These are phyloP conservation scores for Excoecaria cochinchinensis DNA, from an alignment of 345 rosid genomes.

Conservation along the genomic window DNA sequence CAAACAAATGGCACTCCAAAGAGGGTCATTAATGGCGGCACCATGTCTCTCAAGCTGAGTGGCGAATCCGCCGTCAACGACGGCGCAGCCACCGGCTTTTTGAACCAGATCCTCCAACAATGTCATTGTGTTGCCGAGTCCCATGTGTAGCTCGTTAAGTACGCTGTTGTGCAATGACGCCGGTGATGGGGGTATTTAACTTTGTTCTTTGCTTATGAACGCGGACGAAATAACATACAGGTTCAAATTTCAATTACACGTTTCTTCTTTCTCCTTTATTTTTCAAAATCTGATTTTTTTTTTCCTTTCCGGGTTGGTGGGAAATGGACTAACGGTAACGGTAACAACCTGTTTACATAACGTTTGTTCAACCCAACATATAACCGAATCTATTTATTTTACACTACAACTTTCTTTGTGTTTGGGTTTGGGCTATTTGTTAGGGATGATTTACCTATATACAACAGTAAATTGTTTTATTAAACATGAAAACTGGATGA, in stretches of 20 bases:
- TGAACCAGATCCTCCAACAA: slow-evolving; percentile 61
- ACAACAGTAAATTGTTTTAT: too few relatives aligned
- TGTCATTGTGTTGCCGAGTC: slow-evolving; percentile 35
- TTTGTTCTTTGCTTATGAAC: neutral
- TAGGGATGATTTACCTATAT: too few relatives aligned
- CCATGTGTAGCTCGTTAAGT: slow-evolving; percentile 36
- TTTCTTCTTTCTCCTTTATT: too few relatives aligned
- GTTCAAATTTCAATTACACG: slow-evolving; percentile 6
- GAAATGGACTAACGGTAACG: too few relatives aligned
- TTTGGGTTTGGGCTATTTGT: too few relatives aligned
- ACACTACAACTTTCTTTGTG: too few relatives aligned
- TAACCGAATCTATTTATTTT: too few relatives aligned
- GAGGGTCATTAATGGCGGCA: slow-evolving; percentile 78
- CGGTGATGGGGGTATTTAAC: neutral
- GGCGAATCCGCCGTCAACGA: slow-evolving; percentile 91
- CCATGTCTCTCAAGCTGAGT: slow-evolving; percentile 90
- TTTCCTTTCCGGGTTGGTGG: too few relatives aligned
- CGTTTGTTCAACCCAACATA: too few relatives aligned
- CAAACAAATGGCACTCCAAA: slow-evolving; percentile 90
- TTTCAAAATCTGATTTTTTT: neutral
- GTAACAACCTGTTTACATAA: too few relatives aligned
- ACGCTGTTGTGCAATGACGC: neutral
- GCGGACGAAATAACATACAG: slow-evolving; percentile 10
- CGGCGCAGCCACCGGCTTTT: slow-evolving; percentile 85
- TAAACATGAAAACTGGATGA: too few relatives aligned